These are phyloP conservation scores for Leptographium radiaticola DNA, from an alignment of 2,329 filamentous ascomycete species.

Conservation along the genomic window DNA sequence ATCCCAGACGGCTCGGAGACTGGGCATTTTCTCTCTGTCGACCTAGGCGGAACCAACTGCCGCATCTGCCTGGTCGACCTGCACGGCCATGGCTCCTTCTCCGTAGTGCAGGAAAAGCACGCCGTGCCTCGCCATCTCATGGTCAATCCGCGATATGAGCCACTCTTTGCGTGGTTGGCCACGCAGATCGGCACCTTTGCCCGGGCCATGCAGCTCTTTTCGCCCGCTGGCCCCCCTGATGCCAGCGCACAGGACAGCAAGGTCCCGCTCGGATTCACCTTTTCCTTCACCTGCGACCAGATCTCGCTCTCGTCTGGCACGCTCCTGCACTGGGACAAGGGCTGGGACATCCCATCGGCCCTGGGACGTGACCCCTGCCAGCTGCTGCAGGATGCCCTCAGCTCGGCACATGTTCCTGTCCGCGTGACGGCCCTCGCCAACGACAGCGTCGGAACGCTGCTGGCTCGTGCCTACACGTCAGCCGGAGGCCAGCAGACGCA, in stretches of 20 bases:
- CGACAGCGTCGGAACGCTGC: slow-evolving; percentile 91
- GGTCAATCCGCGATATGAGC: slow-evolving; percentile 68
- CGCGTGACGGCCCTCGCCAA: slow-evolving; percentile 95
- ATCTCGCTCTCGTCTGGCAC: slow-evolving; percentile 85
- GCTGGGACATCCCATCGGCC: slow-evolving; percentile 86
- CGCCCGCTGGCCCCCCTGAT: slow-evolving; percentile 23
- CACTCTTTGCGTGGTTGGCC: slow-evolving; percentile 84
- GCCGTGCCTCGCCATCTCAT: slow-evolving; percentile 81
- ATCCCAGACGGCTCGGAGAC: slow-evolving; percentile 96
- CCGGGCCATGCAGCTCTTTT: slow-evolving; percentile 31
- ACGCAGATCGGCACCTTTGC: slow-evolving; percentile 87
- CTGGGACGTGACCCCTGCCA: slow-evolving; percentile 88
- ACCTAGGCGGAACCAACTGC: slow-evolving; percentile 94
- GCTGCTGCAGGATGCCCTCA: slow-evolving; percentile 76
- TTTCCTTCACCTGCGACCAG: slow-evolving; percentile 92
- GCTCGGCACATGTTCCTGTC: slow-evolving; percentile 72
- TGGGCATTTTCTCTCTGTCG: slow-evolving; percentile 88
- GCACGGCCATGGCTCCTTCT: slow-evolving; percentile 88
- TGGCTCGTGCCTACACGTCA: slow-evolving; percentile 80
- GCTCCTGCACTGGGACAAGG: slow-evolving; percentile 94
- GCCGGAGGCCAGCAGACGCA: slow-evolving; percentile 53
- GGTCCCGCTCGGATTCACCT: slow-evolving; percentile 91
- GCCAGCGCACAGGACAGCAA: slow-evolving; percentile 40
- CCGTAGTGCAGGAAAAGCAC: slow-evolving; percentile 82
- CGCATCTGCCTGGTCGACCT: slow-evolving; percentile 88